Evolutionary conservation across 129 eudicot species (phyloP), one percentile per base, ranked within the genome.

Genomic region (Saussurea involucrata): DNA sequence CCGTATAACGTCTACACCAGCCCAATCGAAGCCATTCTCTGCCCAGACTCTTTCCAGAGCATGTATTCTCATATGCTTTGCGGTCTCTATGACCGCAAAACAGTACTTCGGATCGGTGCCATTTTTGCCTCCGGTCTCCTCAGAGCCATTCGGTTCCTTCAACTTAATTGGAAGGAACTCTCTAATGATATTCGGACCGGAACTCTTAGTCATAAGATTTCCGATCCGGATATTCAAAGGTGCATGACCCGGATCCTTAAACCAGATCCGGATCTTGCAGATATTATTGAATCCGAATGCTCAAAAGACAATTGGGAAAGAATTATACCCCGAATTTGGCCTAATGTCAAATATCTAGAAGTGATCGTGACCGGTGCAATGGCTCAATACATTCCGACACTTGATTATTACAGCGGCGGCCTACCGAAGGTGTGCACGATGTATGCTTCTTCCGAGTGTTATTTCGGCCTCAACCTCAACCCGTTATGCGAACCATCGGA

Each of bases 51-150:
- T 3, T 88, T 71, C 82, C 89, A 85, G 63, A 88, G 92, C 87
- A 88, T 85, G 89, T 85, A 85, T 29, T 33, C 84, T 75, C 89
- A 85, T 33, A 82, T 85, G 86, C 82, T 86, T 5, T 86, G 92
- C 71, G 92, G 92, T 18, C 83, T 88, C 6, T 24, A 61, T 15
- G 75, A 71, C 29, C 78, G 83, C 46, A 24, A 85, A 25, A 55
- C 81, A n/a, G 92, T 88, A 25, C 84, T 88, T 34, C 87, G 89
- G 1, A 36, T 88, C 18, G 92, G 92, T 15, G 89, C 89, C 18
- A 82, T 85, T 8, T 88, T 88, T 25, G 92, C 92, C 53, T 88
- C 90, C 0, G 86, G 92, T 18, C 78, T 88, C 21, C 77, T 88
- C 36, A 80, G 90, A 22, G 92, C 92, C 72, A 83, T 85, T 63